phyloP scores from a whole-genome alignment of 257 asterid genomes.

The Galeopsis tetrahit region DNA sequence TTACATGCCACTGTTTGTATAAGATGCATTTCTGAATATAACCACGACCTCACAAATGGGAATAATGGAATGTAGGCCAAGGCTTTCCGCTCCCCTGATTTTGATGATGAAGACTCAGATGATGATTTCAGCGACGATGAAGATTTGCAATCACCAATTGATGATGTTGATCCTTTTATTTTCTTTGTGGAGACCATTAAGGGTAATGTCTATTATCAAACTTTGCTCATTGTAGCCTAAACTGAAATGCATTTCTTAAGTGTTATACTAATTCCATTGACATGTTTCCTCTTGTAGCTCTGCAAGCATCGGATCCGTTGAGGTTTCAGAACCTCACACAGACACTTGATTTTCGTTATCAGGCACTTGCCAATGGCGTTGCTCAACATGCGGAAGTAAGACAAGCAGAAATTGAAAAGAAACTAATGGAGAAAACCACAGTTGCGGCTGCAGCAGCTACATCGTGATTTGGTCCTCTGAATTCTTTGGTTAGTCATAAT shows the following conservation, averaged over 20 bases:
- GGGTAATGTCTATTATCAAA: conserved; percentile 53
- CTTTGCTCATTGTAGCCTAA: not conserved
- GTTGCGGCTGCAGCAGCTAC: conserved; percentile 49
- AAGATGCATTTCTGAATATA: not conserved
- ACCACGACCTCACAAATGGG: conserved; percentile 1
- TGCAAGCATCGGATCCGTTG: conserved; percentile 83
- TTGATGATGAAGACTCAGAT: conserved; percentile 71
- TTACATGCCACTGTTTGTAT: conserved; percentile 4
- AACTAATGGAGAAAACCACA: conserved; percentile 67
- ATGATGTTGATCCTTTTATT: conserved; percentile 92
- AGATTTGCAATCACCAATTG: conserved; percentile 95
- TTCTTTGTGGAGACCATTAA: conserved; percentile 86
- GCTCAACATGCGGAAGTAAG: conserved; percentile 95
- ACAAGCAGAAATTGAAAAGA: conserved; percentile 81
- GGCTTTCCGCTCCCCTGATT: conserved; percentile 73
- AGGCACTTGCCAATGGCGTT: conserved; percentile 88
- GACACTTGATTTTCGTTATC: conserved; percentile 81
- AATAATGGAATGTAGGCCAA: conserved; percentile 59
- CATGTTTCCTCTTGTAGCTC: conserved; percentile 47
- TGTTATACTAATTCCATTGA: conserved; percentile 2
- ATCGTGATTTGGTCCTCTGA: conserved; percentile 46
- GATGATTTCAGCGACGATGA: conserved; percentile 98
- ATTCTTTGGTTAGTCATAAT: conserved; percentile 49
- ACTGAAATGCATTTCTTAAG: not conserved
- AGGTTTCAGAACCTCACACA: conserved; percentile 90